A percentile compares a stretch with the other conserved stretches of the same genome.
Evolutionary conservation across 1,284 basidiomycete species (phyloP).

Genomic region (Leccinum fallax): DNA sequence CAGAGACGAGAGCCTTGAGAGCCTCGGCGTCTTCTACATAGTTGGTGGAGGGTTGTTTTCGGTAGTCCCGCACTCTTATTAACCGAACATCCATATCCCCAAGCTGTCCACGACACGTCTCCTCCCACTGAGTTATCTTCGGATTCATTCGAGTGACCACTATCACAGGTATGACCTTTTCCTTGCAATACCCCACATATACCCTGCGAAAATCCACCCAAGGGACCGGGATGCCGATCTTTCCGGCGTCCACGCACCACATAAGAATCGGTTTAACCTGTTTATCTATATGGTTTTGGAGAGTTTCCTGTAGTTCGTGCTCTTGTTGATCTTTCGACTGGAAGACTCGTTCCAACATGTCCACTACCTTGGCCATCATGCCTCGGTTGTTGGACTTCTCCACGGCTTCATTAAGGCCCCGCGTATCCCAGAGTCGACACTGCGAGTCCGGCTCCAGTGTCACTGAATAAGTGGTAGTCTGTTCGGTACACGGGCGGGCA

Average conservation of each 20-base stretch:
- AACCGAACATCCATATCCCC: constrained; percentile 4
- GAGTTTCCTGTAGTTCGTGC: constrained; percentile 21
- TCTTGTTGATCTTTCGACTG: constrained; percentile 15
- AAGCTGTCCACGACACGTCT: constrained; percentile 20
- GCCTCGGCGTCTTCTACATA: constrained; percentile 22
- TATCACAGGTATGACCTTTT: constrained; percentile 22
- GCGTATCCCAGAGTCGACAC: constrained; percentile 31
- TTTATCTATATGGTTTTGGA: constrained; percentile 15
- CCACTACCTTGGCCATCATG: constrained; percentile 4
- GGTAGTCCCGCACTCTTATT: constrained; percentile 18
- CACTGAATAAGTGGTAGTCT: constrained; percentile 12
- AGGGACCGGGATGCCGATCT: constrained; percentile 19
- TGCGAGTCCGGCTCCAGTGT: constrained; percentile 3
- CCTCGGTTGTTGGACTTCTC: constrained; percentile 7
- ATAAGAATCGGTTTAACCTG: constrained; percentile 21
- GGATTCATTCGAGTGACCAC: constrained; percentile 23
- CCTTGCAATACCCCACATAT: constrained; percentile 31
- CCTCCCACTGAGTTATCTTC: constrained; percentile 17
- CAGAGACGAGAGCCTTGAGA: constrained; percentile 20
- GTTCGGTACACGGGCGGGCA: constrained; percentile 23
- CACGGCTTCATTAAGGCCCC: constrained; percentile 27
- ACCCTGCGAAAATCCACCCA: constrained; percentile 29
- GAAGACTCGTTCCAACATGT: constrained; percentile 16
- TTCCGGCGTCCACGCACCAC: constrained; percentile 30
- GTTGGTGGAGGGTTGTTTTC: background rate